Base-by-base conservation (phyloP, 768 basidiomycete genomes). In the Agaricus subrufescens region DNA sequence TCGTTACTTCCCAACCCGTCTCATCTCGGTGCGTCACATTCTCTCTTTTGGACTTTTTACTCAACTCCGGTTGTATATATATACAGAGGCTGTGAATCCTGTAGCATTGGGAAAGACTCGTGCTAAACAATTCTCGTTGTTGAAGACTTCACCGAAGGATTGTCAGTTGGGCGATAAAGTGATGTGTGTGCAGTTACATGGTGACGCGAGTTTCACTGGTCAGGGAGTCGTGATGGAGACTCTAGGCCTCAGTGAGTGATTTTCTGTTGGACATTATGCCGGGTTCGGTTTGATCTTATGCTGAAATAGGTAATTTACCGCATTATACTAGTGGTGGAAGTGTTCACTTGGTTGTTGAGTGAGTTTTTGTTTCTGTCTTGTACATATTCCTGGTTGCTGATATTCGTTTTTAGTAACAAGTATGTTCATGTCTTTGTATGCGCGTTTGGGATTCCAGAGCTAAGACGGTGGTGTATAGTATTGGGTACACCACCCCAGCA, bases 301-400 rank as follows among this genome's bases (percentile, higher is more conserved):
- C 19, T 12, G 29, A 27, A 34, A 26, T 44, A 91, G 89, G 89
- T 63, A 89, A 92, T 63, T 73, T 97, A 30, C 94, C 94, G 1
- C 94, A 95, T 69, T 96, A 85, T 63, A 94, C 91, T 0, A 91
- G 87, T 59, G 94, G 94, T 1, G 94, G 94, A 34, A 92, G 87
- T 46, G 82, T 95, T 2, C 92, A 95, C 70, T 71, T 97, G 47
- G 92, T 97, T 9, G 92, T 95, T 25, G 93, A 95, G 90, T 92
- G 67, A 64, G 87, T 76, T 15, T 14, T 26, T 58, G 34, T 11
- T 34, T 49, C 5, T 37, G 42, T 6, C 0, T 31, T 10, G 12
- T 12, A 5, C 19, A 19, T 19, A 19, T 19, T 45, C 38, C 25
- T 43, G 6, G 1, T 44, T 14, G 12, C n/a, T 59, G 37, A 14